phyloP scores from a whole-genome alignment of 2,329 filamentous ascomycete species.

The Plenodomus biglobosus region DNA sequence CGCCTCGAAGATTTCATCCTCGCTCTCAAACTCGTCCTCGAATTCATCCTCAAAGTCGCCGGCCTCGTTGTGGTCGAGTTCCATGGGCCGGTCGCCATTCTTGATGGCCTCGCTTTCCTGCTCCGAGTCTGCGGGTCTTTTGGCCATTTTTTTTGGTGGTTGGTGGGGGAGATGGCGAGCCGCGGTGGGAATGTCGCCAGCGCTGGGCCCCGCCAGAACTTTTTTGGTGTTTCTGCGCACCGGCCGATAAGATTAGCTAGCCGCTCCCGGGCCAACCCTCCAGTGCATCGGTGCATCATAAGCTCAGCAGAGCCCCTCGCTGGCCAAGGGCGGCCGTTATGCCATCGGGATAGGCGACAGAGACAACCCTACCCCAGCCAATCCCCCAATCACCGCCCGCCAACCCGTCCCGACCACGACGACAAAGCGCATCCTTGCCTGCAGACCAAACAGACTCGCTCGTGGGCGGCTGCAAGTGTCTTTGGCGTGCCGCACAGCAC shows the following conservation, averaged over 20 bases:
- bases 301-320: neutral
- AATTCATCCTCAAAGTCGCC: conserved; percentile 94
- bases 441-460: conserved; percentile 5
- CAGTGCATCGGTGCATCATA: too few relatives aligned
- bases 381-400: conserved; percentile 4
- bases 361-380: neutral
- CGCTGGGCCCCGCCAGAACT: conserved; percentile 11
- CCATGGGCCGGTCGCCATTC: conserved; percentile 61
- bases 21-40: conserved; percentile 86
- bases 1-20: conserved; percentile 90
- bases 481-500: neutral
- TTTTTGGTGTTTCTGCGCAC: conserved; percentile 14
- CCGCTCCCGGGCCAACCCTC: neutral
- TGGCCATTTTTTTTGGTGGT: conserved; percentile 55
- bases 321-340: neutral
- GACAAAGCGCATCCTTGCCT: neutral
- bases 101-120: conserved; percentile 59
- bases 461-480: conserved; percentile 4
- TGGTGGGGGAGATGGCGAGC: neutral
- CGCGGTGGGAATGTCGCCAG: neutral
- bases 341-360: neutral
- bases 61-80: conserved; percentile 50
- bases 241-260: neutral
- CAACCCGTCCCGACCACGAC: neutral
- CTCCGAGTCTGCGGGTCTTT: conserved; percentile 59